Evolutionary conservation across 1,284 basidiomycete genomes (phyloP).

Genomic region (Ceratobasidium sp.): DNA sequence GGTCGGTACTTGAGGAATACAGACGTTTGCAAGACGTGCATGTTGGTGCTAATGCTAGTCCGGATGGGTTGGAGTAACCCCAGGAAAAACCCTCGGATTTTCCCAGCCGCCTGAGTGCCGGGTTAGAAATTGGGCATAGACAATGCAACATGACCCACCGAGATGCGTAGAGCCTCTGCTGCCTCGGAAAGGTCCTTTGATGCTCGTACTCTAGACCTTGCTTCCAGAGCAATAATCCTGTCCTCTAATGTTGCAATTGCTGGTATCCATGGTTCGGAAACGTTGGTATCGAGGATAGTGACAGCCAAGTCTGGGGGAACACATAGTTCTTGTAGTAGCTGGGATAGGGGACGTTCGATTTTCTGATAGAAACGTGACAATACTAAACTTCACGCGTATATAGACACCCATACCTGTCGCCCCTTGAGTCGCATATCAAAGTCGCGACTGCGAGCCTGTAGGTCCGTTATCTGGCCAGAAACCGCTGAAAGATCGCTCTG

Average conservation of each 20-base stretch:
- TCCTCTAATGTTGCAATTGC: conserved; percentile 81
- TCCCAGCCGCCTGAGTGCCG: conserved; percentile 75
- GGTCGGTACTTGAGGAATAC: conserved; percentile 84
- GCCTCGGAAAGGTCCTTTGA: conserved; percentile 83
- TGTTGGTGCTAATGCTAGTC: conserved; percentile 85
- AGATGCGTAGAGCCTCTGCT: conserved; percentile 83
- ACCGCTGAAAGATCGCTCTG: conserved; percentile 92
- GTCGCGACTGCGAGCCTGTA: conserved; percentile 87
- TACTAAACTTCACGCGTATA: background rate
- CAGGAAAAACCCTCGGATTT: conserved; percentile 88
- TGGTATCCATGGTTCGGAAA: conserved; percentile 83
- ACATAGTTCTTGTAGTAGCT: conserved; percentile 78
- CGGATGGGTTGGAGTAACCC: conserved; percentile 83
- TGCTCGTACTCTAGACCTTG: conserved; percentile 80
- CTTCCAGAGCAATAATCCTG: conserved; percentile 70
- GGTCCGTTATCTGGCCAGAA: conserved; percentile 92
- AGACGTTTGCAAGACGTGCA: conserved; percentile 91
- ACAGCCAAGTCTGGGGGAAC: conserved; percentile 82
- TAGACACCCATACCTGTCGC: conserved; percentile 66
- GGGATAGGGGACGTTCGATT: conserved; percentile 86
- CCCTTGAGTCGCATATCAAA: conserved; percentile 88
- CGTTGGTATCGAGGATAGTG: conserved; percentile 82
- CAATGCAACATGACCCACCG: conserved; percentile 62
- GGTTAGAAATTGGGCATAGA: background rate
- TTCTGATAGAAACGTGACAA: conserved; percentile 57